Base-by-base conservation (phyloP, 805 yeast species). In the Cyberlindnera bimundalis region DNA sequence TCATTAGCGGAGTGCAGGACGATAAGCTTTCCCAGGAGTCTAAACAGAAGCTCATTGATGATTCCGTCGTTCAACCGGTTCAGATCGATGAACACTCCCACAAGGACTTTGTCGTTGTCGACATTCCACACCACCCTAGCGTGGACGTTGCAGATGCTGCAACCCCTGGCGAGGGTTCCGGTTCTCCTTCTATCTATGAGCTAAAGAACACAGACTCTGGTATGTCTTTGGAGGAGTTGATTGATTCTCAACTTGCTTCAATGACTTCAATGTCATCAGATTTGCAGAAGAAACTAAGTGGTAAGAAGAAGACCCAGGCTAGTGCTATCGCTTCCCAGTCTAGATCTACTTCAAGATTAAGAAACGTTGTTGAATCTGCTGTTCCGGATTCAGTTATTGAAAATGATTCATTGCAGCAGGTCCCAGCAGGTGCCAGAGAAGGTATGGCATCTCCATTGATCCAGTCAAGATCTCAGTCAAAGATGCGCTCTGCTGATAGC, bases 391-490 rank as follows among this genome's bases (percentile, higher is more conserved):
- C 62, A 16, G 62, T 65, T 16, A 53, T 61, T 34, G 71, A 66
- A 17, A 52, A 55, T 19, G 75, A 71, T 43, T 52, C 71, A 4
- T 49, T 52, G 16, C 61, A 56, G 34, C 62, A 63, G 8, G 69
- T 70, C 6, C 75, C 76, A 13, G 75, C 75, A 5, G 70, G 72
- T 26, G 68, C 67, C 30, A 60, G 67, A 33, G 73, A 70, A 40
- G 74, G 74, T 16, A 41, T 25, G 50, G 67, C 51, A n/a, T 66
- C 73, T 0, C 61, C 62, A 33, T 35, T 52, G 35, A 41, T 56
- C n/a, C 57, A 53, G 29, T 56, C 60, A 9, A 52, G 60, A 47
- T 53, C 59, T 4, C 58, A 55, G 31, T 56, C 60, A 1, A 26
- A 16, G 9, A 35, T 20, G 16, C 51, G 52, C 33, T 35, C 50